Evolutionary conservation across 2,329 filamentous ascomycete genomes (phyloP).

Genomic region (Orbilia blumenaviensis): DNA sequence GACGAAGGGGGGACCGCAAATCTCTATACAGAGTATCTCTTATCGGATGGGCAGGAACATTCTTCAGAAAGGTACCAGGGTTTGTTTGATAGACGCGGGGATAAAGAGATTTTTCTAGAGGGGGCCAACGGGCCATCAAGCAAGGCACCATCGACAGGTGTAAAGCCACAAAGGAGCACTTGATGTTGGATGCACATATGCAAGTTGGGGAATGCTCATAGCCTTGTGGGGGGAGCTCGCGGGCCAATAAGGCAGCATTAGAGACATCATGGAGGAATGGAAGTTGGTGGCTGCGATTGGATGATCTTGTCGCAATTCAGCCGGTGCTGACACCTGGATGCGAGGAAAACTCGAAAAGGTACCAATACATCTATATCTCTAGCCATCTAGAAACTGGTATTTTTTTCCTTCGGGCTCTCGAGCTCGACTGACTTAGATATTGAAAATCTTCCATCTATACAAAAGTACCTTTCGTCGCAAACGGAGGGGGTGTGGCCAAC

Average conservation of each 20-base stretch:
- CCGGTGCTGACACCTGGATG: constrained; percentile 28
- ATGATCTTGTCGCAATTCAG: constrained; percentile 36
- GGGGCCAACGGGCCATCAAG: neutral
- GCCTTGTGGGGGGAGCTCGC: neutral
- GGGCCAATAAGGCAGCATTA: constrained; percentile 34
- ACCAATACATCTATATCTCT: neutral
- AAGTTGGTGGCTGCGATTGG: constrained; percentile 32
- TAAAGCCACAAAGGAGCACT: constrained; percentile 18
- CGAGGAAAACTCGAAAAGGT: constrained; percentile 5
- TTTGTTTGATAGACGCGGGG: constrained; percentile 50
- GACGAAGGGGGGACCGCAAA: constrained; percentile 5
- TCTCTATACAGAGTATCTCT: constrained; percentile 1
- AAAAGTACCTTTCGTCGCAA: constrained; percentile 1
- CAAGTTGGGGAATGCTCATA: constrained; percentile 32
- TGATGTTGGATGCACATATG: constrained; percentile 25
- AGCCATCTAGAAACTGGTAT: constrained; percentile 22
- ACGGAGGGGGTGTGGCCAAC: constrained; percentile 13
- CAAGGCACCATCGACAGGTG: constrained; percentile 16
- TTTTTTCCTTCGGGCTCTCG: neutral
- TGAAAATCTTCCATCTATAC: neutral
- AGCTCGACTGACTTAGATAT: neutral
- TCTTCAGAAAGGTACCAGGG: constrained; percentile 13
- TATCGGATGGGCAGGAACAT: constrained; percentile 39
- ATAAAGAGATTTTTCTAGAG: neutral
- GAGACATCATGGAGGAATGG: constrained; percentile 5